phyloP scores from a whole-genome alignment of 2,329 filamentous ascomycete species.

The Ambrosiella beaveri region DNA sequence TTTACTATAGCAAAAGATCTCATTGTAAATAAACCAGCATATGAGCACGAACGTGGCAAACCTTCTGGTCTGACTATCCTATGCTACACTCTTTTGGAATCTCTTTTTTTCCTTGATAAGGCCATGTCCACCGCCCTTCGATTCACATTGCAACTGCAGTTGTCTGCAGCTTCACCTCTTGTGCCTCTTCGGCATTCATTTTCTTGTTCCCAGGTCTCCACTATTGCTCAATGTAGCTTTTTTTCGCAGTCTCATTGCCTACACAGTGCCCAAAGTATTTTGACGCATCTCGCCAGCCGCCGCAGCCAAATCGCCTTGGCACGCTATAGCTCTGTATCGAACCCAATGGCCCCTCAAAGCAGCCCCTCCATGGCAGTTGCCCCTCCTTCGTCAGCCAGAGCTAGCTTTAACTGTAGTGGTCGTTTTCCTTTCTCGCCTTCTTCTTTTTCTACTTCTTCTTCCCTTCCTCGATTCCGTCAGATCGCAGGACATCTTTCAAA shows the following conservation, averaged over 20 bases:
- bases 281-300: conserved; percentile 5
- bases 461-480: conserved; percentile 12
- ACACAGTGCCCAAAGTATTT: conserved; percentile 11
- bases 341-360: neutral
- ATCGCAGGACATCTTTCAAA: conserved; percentile 12
- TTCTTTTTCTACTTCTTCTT: conserved; percentile 10
- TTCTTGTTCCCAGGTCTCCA: neutral
- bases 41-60: too few relatives aligned
- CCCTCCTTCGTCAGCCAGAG: conserved; percentile 7
- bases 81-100: neutral
- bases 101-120: neutral
- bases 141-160: neutral
- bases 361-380: conserved; percentile 1
- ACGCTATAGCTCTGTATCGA: conserved; percentile 9
- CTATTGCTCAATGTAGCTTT: neutral
- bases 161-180: neutral
- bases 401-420: conserved; percentile 1
- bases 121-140: neutral
- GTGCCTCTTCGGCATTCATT: neutral
- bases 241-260: neutral
- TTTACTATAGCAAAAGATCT: neutral
- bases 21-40: neutral
- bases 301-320: conserved; percentile 1
- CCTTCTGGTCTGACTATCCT: too few relatives aligned
- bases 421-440: conserved; percentile 2